Evolutionary conservation across 2,329 filamentous ascomycete genomes (phyloP).

Genomic region (Ceratocystis papillata): DNA sequence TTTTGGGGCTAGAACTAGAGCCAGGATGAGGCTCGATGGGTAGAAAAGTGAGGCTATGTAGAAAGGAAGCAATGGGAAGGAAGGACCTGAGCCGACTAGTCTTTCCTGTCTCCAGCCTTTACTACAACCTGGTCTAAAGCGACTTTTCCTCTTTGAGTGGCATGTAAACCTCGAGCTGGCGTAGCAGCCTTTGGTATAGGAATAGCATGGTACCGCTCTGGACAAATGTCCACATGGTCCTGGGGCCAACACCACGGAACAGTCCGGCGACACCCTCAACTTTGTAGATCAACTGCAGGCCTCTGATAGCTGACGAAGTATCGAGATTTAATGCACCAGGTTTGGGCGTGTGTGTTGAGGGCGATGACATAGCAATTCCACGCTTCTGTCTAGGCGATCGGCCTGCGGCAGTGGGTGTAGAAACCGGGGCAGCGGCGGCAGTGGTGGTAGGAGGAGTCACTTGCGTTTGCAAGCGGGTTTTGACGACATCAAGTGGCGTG

Average conservation of each 20-base stretch:
- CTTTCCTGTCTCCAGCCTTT: too few relatives aligned
- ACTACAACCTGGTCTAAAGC: conserved; percentile 17
- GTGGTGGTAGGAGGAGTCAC: conserved; percentile 36
- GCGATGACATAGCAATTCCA: conserved; percentile 78
- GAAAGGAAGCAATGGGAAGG: too few relatives aligned
- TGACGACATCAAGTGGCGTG: conserved; percentile 92
- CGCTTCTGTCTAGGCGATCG: conserved; percentile 44
- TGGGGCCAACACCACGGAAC: conserved; percentile 88
- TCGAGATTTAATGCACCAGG: conserved; percentile 72
- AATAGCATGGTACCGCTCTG: conserved; percentile 96
- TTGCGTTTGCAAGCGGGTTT: conserved; percentile 92
- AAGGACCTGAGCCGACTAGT: too few relatives aligned
- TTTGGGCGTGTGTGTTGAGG: conserved; percentile 68
- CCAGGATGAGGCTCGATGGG: background rate
- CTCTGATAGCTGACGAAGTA: conserved; percentile 79
- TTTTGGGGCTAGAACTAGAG: background rate
- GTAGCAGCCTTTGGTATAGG: conserved; percentile 78
- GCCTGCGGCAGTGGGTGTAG: conserved; percentile 25
- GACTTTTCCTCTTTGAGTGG: conserved; percentile 30
- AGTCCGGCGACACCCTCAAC: conserved; percentile 80
- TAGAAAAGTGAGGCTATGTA: conserved; percentile 15
- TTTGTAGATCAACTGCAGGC: conserved; percentile 75
- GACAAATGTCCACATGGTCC: conserved; percentile 92
- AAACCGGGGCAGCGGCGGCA: conserved; percentile 23
- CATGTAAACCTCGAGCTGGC: conserved; percentile 53